Conservation (phyloP, 2,329 filamentous ascomycete species). For the Diaporthe capsici region DNA sequence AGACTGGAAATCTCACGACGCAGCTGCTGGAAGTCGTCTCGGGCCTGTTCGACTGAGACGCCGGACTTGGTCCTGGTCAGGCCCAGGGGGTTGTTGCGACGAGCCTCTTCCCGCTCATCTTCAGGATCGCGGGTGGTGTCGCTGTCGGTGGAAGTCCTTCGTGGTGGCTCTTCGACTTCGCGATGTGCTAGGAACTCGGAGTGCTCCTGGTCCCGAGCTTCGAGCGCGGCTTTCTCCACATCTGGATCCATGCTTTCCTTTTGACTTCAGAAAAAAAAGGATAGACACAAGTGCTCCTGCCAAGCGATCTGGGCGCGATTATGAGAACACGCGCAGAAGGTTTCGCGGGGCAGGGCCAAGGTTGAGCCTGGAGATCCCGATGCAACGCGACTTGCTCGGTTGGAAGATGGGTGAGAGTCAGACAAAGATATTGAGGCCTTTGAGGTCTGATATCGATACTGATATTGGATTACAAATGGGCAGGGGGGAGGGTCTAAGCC, state of each 20-base stretch:
- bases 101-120: constrained; percentile 57
- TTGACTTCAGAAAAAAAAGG: neutral
- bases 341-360: constrained; percentile 33
- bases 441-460: constrained; percentile 7
- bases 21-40: constrained; percentile 79
- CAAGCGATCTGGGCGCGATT: constrained; percentile 21
- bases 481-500: constrained; percentile 13
- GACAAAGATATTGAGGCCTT: constrained; percentile 3
- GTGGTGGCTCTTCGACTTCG: constrained; percentile 43
- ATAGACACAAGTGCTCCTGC: neutral
- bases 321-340: constrained; percentile 9
- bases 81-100: constrained; percentile 64
- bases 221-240: constrained; percentile 42
- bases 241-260: constrained; percentile 43
- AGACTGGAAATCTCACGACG: constrained; percentile 71
- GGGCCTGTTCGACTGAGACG: constrained; percentile 76
- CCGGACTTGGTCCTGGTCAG: constrained; percentile 59
- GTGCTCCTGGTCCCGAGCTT: constrained; percentile 31
- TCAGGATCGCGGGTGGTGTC: constrained; percentile 50
- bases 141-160: constrained; percentile 41
- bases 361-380: constrained; percentile 17
- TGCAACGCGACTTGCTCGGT: constrained; percentile 3
- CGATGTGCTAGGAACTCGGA: constrained; percentile 32
- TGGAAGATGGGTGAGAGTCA: neutral
- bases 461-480: constrained; percentile 19